A percentile compares a stretch with the other conserved stretches of the same genome.
Conservation (phyloP, 768 basidiomycete species). For the Boletus vinaceobasis region DNA sequence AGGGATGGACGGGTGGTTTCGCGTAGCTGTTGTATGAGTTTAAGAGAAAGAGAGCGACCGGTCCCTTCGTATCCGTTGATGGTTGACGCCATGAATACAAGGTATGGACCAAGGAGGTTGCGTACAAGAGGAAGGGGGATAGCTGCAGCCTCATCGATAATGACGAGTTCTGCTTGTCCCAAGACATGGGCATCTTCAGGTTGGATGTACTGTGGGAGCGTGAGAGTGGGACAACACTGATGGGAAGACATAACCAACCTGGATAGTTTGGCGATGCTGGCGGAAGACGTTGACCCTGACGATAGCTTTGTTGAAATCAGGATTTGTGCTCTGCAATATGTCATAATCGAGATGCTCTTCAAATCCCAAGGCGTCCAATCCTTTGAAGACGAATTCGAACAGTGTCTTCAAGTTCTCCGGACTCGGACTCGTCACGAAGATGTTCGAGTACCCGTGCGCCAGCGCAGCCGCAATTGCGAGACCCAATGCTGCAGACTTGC, state of each 20-base stretch:
- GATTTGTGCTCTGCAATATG: conserved; percentile 90
- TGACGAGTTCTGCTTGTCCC: conserved; percentile 94
- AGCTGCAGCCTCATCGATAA: conserved; percentile 98
- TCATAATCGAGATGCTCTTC: conserved; percentile 99
- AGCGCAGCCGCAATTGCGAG: conserved; percentile 91
- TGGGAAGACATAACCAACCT: conserved; percentile 48
- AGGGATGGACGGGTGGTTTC: conserved; percentile 84
- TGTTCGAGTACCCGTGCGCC: conserved; percentile 92
- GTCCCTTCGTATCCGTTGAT: conserved; percentile 99
- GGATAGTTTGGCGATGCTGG: conserved; percentile 93
- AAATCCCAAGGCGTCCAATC: conserved; percentile 89
- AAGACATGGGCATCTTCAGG: conserved; percentile 97
- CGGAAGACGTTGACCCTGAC: conserved; percentile 94
- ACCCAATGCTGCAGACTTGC: conserved; percentile 96
- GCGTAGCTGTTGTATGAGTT: conserved; percentile 94
- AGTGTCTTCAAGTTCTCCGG: conserved; percentile 97
- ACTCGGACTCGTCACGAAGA: conserved; percentile 96
- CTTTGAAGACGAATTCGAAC: conserved; percentile 98
- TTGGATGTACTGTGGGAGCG: conserved; percentile 80
- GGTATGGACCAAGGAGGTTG: conserved; percentile 92
- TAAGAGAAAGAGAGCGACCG: conserved; percentile 96
- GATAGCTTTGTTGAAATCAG: conserved; percentile 92
- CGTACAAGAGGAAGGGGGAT: conserved; percentile 95
- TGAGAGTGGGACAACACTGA: conserved; percentile 1
- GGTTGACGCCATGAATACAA: conserved; percentile 98